Conservation (phyloP, 768 basidiomycete genomes). For the Kwoniella dendrophila region DNA sequence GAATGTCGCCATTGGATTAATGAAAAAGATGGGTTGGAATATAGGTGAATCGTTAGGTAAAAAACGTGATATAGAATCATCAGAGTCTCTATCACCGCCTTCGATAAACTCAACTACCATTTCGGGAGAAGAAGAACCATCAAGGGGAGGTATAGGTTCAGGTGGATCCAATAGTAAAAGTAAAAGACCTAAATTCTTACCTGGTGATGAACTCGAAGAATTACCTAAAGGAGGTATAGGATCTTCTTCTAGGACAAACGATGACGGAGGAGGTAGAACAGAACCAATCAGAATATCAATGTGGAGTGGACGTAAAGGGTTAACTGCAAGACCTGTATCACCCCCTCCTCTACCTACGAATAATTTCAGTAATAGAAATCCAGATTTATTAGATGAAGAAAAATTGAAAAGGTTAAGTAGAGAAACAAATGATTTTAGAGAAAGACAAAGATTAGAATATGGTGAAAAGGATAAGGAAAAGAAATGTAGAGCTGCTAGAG, state of each 20-base stretch:
- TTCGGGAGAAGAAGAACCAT: too few species aligned
- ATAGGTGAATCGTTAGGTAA: constrained; percentile 52
- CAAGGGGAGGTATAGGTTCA: neutral
- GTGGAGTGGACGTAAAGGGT: constrained; percentile 46
- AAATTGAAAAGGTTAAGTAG: constrained; percentile 38
- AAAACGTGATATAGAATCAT: constrained; percentile 32
- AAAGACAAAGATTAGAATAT: constrained; percentile 37
- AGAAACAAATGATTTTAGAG: constrained; percentile 46
- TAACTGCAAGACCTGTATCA: constrained; percentile 39
- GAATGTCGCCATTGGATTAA: constrained; percentile 50
- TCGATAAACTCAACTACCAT: too few species aligned
- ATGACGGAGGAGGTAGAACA: neutral
- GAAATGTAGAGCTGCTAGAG: constrained; percentile 46
- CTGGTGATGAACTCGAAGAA: constrained; percentile 15
- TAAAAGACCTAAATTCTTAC: neutral
- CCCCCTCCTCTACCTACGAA: constrained; percentile 42
- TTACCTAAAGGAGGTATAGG: constrained; percentile 40
- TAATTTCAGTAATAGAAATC: constrained; percentile 32
- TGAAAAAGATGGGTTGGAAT: constrained; percentile 57
- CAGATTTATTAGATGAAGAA: constrained; percentile 39
- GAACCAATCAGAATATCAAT: constrained; percentile 48
- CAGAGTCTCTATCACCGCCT: too few species aligned
- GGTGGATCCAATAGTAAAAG: too few species aligned
- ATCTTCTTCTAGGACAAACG: constrained; percentile 4
- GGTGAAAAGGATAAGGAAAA: constrained; percentile 43